Base-by-base conservation (phyloP, 192 early-diverging fungal genomes). In the Backusella liffmaniae region DNA sequence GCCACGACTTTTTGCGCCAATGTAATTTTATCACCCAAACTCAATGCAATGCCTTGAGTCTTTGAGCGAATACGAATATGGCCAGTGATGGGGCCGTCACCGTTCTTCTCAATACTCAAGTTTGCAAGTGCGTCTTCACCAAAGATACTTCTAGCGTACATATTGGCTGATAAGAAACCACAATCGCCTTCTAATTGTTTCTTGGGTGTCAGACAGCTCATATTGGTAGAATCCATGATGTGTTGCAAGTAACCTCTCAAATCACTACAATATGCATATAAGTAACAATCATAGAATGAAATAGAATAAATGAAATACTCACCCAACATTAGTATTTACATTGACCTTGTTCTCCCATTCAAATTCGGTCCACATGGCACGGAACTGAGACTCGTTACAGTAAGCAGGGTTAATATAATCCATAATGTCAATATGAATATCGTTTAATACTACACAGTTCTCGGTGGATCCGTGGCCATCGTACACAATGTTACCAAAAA, bases 311-410 rank as follows among this genome's bases (percentile, higher is more conserved):
- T 66, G 6, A 1, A 18, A 46, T 67, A 85, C 86, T 85, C 79
- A 93, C 92, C 90, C 91, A 75, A 95, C 93, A 66, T 93, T 96
- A 6, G 97, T 98, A 76, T 95, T 94, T 76, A 98, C 97, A 70
- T 96, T 96, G 74, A 99, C 96, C 89, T 98, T 98, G 88, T 99
- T 99, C 83, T 99, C 98, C 98, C 98, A 99, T 82, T 99, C 98
- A 87, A 99, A 99, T 85, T 99, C 98, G 66, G 91, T 94, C 98
- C 98, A 99, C 96, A 98, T 98, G 76, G 91, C 84, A 70, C 97
- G 91, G 95, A 99, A 99, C 90, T 94, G 93, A 35, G 92, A 93
- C 81, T 97, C 95, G 56, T 90, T 92, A 86, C 96, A 98, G 51
- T 83, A 86, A 35, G 93, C 95, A 23, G 96, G 94, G 62, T 96